Conservation (phyloP, 106 monocot genomes). For the Platanthera zijinensis region DNA sequence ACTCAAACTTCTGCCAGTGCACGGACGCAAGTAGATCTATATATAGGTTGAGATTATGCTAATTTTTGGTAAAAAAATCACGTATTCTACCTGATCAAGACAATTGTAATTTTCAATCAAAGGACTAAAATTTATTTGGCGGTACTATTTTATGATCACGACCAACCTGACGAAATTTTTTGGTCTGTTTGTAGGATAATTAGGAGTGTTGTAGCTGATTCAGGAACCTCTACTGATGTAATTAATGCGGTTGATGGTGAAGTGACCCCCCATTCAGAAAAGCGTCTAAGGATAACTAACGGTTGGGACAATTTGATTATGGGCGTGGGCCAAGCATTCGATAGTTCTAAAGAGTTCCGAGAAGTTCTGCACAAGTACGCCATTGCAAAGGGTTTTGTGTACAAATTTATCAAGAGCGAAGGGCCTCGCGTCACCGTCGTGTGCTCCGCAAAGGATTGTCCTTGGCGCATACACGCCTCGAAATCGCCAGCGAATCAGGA, state of each 20-base stretch:
- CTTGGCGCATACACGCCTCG: slow-evolving; percentile 88
- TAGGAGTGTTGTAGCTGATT: slow-evolving; percentile 32
- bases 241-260: slow-evolving; percentile 23
- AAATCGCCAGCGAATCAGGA: slow-evolving; percentile 48
- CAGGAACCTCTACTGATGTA: slow-evolving; percentile 35
- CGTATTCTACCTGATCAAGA: no score
- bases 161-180: not conserved
- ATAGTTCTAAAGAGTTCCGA: slow-evolving; percentile 59
- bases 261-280: slow-evolving; percentile 25
- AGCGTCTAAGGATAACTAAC: slow-evolving; percentile 31
- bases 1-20: no score
- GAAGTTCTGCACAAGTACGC: slow-evolving; percentile 91
- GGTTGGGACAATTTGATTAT: slow-evolving; percentile 70
- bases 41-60: no score
- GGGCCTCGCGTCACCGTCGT: slow-evolving; percentile 72
- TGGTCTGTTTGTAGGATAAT: slow-evolving; percentile 33
- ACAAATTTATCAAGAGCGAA: slow-evolving; percentile 83
- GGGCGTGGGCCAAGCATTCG: slow-evolving; percentile 82
- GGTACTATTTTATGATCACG: no score
- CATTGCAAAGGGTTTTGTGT: slow-evolving; percentile 76
- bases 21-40: no score
- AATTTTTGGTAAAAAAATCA: no score
- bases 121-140: no score
- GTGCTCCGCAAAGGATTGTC: slow-evolving; percentile 69
- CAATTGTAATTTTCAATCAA: no score